Conservation (phyloP, 2,329 filamentous ascomycete species). For the Pseudogymnoascus sp. region DNA sequence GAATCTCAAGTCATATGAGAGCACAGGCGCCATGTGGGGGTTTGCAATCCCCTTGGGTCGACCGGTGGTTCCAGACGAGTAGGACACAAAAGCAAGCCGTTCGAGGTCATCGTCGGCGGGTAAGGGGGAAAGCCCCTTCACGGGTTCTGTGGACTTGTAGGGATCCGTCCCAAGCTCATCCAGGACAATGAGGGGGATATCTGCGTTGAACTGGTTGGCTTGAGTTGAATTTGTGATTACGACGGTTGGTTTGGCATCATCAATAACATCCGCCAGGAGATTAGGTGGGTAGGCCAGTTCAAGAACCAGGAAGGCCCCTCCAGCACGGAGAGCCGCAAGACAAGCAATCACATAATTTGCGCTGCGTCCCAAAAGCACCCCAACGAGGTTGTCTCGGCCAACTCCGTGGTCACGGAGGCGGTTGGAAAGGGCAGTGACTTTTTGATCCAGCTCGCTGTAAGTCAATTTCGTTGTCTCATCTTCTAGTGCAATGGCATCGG, state of each 20-base stretch:
- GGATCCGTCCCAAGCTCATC: constrained; percentile 38
- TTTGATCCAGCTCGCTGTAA: constrained; percentile 62
- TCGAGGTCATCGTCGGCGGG: constrained; percentile 63
- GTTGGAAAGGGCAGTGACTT: constrained; percentile 56
- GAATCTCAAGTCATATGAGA: constrained; percentile 68
- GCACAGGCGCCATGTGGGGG: constrained; percentile 63
- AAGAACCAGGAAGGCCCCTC: constrained; percentile 72
- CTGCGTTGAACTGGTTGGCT: constrained; percentile 54
- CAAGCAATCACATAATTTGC: constrained; percentile 74
- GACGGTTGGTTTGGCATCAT: constrained; percentile 64
- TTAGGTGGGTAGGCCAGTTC: constrained; percentile 71
- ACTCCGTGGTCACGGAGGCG: constrained; percentile 61
- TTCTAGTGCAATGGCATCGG: constrained; percentile 62
- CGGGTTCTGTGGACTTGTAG: constrained; percentile 34
- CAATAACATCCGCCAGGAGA: constrained; percentile 66
- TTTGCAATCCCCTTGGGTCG: constrained; percentile 59
- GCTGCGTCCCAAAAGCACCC: constrained; percentile 66
- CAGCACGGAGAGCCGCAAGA: constrained; percentile 67
- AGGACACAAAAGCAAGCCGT: constrained; percentile 67
- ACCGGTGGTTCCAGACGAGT: constrained; percentile 44
- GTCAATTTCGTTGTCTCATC: constrained; percentile 60
- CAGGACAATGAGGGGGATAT: constrained; percentile 56
- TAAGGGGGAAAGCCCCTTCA: constrained; percentile 32
- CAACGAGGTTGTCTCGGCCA: constrained; percentile 64
- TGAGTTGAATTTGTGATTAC: constrained; percentile 62